Evolutionary conservation across 2,329 filamentous ascomycete species (phyloP), one percentile per base, ranked within the genome.

Genomic region (Pseudopyricularia javanii): DNA sequence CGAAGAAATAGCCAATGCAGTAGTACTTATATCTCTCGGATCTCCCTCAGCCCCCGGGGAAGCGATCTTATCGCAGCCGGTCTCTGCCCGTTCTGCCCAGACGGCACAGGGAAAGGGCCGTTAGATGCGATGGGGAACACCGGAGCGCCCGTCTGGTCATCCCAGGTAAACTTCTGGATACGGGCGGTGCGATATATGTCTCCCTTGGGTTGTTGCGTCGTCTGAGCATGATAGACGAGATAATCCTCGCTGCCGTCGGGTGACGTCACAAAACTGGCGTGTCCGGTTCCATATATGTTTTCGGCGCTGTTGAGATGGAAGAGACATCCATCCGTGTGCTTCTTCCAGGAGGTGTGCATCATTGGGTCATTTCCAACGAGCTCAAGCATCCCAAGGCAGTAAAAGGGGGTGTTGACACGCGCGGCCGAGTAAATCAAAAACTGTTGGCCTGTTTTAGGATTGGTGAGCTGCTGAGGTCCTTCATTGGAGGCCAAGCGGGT

Each of bases 351-450:
- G 32, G 62, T 62, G 34, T 66, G 65, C 54, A 67, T 56, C 64
- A 68, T 66, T 7, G 64, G 65, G 55, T 68, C 65, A 47, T 64
- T 63, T 6, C 64, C 65, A 0, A 65, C 58, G 8, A 68, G 62
- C 56, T 68, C 65, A 4, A 68, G 60, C 62, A 66, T 61, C 1
- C 65, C 66, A 0, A 68, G 59, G 54, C 64, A 68, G 56, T 68
- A 68, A 55, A 62, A 67, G 2, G 65, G 66, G 7, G 65, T 68
- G 53, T 67, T 66, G 8, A 68, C 64, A 9, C 66, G 61, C n/a
- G 66, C 64, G 8, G 64, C 66, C 11, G 64, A 67, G 56, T 67
- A 68, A 17, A 68, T 61, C 26, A 67, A 59, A 43, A 68, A 66
- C 52, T 63, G 62, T 51, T 68, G 66, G 20, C 64, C 64, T 35